phyloP scores from a whole-genome alignment of 768 basidiomycete genomes.

The Boletus huronensis region DNA sequence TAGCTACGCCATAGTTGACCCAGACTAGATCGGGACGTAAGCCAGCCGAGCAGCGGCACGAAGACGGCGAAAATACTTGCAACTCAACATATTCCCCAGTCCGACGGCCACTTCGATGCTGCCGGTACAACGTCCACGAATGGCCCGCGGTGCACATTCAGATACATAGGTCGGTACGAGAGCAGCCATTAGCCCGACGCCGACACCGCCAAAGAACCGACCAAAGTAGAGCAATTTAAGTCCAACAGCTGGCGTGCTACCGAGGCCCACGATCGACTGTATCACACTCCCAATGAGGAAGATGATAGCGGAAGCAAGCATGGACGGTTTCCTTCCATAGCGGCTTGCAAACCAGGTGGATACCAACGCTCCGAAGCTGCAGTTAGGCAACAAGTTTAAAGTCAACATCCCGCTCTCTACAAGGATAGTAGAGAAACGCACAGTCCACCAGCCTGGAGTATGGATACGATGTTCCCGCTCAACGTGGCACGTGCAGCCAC shows the following conservation, averaged over 20 bases:
- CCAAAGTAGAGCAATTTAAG: conserved; percentile 32
- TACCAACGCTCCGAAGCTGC: conserved; percentile 24
- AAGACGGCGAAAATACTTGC: conserved; percentile 18
- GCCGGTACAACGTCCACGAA: conserved; percentile 38
- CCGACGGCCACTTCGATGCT: conserved; percentile 32
- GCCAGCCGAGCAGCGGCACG: background rate
- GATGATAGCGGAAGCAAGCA: conserved; percentile 31
- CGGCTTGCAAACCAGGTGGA: conserved; percentile 28
- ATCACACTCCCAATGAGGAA: conserved; percentile 35
- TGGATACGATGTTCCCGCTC: conserved; percentile 37
- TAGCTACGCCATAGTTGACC: conserved; percentile 34
- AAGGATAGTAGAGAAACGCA: conserved; percentile 12
- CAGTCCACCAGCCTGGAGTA: conserved; percentile 37
- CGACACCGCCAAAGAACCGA: conserved; percentile 49
- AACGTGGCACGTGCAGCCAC: conserved; percentile 25
- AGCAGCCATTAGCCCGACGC: conserved; percentile 38
- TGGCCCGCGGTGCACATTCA: conserved; percentile 36
- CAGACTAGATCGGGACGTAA: conserved; percentile 26
- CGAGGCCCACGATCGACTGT: conserved; percentile 34
- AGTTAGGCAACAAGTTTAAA: background rate
- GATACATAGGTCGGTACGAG: conserved; percentile 37
- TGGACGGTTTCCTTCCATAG: conserved; percentile 35
- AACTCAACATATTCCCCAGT: conserved; percentile 35
- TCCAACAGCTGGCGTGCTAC: conserved; percentile 23
- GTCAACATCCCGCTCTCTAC: background rate